Base-by-base conservation (phyloP, 2,329 filamentous ascomycete species). In the Talaromyces islandicus region DNA sequence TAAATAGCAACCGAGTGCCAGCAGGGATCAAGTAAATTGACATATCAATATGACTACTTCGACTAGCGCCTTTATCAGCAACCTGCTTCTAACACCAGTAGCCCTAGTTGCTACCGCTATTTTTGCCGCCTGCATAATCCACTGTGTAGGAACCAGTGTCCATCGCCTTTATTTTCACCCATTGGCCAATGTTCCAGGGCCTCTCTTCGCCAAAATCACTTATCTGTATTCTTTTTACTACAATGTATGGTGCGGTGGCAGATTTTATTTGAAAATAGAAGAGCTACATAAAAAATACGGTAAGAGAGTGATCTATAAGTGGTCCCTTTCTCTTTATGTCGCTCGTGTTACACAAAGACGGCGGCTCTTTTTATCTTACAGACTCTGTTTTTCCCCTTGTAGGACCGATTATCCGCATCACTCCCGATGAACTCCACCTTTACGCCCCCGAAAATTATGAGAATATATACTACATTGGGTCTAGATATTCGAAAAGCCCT, bases 91-190 rank as follows among this genome's bases (percentile, higher is more conserved):
- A 52, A 5, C 24, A n/a, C 27, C 11, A n/a, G 12, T 10, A 29
- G 24, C 48, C 25, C 24, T 29, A 52, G 11, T 52, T 17, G 5
- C 17, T 29, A 19, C 17, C 25, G 48, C 48, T 19, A n/a, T 52
- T n/a, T 29, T 52, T 5, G 85, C 68, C 75, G 79, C 67, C 27
- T 63, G 17, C 64, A 67, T 52, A 7, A 4, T 64, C 3, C 60
- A 56, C 27, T 57, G 32, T 21, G 12, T 57, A n/a, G 59, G 57
- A 48, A 19, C 58, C 10, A 63, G 61, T 12, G 46, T 66, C 14
- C 69, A 69, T 62, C 67, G 69, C 11, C 54, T 71, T 19, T 69
- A 65, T 41, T 65, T 72, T 54, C 68, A 69, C 52, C 70, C 69
- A n/a, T 61, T 71, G 17, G 65, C 69, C 5, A 65, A 65, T 25